Conservation (phyloP, 441 rosid species). For the Gossypium schwendimanii region DNA sequence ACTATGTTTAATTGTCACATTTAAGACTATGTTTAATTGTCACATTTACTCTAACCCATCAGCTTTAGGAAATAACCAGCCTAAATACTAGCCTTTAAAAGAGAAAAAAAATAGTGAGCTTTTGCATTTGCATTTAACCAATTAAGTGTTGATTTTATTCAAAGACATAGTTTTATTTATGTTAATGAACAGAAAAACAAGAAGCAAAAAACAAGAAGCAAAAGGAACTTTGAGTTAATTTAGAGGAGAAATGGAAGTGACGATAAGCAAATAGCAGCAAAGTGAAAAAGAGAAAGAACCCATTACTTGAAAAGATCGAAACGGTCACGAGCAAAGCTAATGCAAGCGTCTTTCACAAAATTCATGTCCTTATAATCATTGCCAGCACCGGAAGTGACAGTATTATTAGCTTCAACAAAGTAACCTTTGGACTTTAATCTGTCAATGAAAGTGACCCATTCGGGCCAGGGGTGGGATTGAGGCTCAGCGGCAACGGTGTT, state of each 20-base stretch:
- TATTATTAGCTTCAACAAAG: constrained; percentile 27
- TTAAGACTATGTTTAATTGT: neutral
- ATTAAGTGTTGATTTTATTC: neutral
- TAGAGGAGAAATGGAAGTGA: neutral
- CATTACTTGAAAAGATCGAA: constrained; percentile 67
- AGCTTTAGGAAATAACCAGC: neutral
- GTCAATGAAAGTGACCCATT: constrained; percentile 80
- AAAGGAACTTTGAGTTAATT: neutral
- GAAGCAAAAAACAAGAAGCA: neutral
- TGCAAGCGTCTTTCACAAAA: constrained; percentile 68
- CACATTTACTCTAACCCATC: neutral
- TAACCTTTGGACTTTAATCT: constrained; percentile 63
- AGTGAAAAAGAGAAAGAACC: neutral
- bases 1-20: neutral
- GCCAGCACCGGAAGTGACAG: neutral
- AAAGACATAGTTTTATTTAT: neutral
- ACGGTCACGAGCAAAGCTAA: constrained; percentile 85
- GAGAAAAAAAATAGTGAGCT: neutral
- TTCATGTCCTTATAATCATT: constrained; percentile 50
- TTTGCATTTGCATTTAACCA: neutral
- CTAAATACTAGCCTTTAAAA: neutral
- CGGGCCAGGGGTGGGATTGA: constrained; percentile 77
- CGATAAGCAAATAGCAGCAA: neutral
- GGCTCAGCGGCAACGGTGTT: constrained; percentile 18
- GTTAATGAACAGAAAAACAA: neutral